Evolutionary conservation across 2,329 filamentous ascomycete species (phyloP), one percentile per base, ranked within the genome.

Genomic region (Podosphaera leucotricha): DNA sequence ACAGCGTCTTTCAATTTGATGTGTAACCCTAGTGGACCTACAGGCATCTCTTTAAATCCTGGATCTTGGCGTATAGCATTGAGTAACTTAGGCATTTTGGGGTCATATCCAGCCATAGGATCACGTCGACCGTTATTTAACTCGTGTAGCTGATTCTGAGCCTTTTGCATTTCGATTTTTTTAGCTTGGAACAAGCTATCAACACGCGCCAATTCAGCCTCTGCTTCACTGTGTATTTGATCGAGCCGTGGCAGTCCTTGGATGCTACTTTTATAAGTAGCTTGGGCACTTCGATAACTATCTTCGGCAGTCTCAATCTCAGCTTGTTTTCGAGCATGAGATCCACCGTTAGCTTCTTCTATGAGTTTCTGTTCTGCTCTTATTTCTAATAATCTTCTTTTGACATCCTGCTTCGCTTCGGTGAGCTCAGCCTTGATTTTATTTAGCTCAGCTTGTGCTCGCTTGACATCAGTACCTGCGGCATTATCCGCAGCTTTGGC

Each of bases 1-100:
- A 82, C 69, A 1, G 82, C 79, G 51, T 87, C 77, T 30, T 75
- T 63, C 20, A 98, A 64, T 50, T 75, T 76, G 43, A 98, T 68
- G 54, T 90, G 72, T 20, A 75, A 65, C 24, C 86, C 90, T 13
- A 95, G 65, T 0, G 90, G 90, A 0, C 90, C 90, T 28, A 95
- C 66, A 2, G 90, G 90, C 48, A 70, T 77, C 38, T 71, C 64
- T 20, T 66, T 63, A 55, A 92, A 95, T 0, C 75, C 66, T 2
- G 49, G 59, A 46, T 92, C 82, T n/a, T 65, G 63, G 5, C 73
- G 66, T 48, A 95, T 81, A n/a, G 68, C 69, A 44, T 62, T 66
- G 6, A 92, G 61, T 2, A 94, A 68, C 1, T 65, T 61, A 1
- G 68, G 65, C 53, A 92, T 70, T 36, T 68, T 69, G 1, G 60